These are phyloP conservation scores for Elaeis guineensis DNA, from an alignment of 176 grass and related monocot species.

Conservation along the genomic window DNA sequence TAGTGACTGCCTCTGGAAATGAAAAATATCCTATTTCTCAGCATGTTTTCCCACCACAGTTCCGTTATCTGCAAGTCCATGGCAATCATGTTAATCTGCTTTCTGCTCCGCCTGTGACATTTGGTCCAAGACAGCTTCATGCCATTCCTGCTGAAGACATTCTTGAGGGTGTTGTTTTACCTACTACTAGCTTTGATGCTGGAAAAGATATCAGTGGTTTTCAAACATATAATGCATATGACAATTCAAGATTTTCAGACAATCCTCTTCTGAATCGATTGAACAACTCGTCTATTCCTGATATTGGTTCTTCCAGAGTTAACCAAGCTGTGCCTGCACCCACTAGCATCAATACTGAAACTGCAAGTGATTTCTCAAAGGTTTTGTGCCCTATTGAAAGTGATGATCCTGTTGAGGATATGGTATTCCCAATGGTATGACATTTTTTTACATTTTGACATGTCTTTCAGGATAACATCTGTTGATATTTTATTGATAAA, in stretches of 20 bases:
- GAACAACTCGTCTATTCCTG: background rate
- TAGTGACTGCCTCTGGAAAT: background rate
- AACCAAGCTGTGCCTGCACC: background rate
- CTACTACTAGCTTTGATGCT: background rate
- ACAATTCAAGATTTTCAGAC: background rate
- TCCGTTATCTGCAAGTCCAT: background rate
- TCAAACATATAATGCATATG: background rate
- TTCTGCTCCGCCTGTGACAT: background rate
- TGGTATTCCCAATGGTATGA: background rate
- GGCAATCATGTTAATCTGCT: background rate
- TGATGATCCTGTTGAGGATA: background rate
- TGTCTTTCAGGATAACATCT: background rate
- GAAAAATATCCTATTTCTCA: background rate
- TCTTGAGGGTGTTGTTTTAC: no score
- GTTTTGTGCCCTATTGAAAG: background rate
- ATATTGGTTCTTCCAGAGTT: background rate
- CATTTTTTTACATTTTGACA: background rate
- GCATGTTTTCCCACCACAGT: background rate
- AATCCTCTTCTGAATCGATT: background rate
- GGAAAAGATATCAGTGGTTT: background rate
- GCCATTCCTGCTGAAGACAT: background rate
- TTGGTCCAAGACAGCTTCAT: background rate
- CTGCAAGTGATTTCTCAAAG: slow-evolving; percentile 1
- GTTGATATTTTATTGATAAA: background rate
- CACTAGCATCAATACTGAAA: background rate